Base-by-base conservation (phyloP, 1,284 basidiomycete genomes). In the Omphalotus olearius region DNA sequence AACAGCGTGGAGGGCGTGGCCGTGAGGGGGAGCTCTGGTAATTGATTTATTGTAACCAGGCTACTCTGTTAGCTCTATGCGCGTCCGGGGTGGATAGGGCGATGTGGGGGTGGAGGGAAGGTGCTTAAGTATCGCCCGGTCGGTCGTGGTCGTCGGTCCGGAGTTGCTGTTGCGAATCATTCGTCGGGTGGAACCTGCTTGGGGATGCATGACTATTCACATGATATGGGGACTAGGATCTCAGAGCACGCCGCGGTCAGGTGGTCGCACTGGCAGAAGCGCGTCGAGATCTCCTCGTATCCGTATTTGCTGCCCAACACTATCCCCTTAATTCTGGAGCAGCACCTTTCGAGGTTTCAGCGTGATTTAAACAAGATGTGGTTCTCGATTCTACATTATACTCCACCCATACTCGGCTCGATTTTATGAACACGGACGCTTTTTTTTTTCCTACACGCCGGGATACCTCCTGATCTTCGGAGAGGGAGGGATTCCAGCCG, bases 1-100 rank as follows among this genome's bases (percentile, higher is more conserved):
- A 84, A 64, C 81, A 80, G 61, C 81, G 83, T 58, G 70, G 71
- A 52, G 64, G 69, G 53, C 77, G 83, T 57, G 77, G 82, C 50
- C 81, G 83, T 60, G 84, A 85, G 26, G 76, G 76, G 52, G 85
- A 88, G 56, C 73, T 85, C 60, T 90, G 86, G 87, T 90, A 83
- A 81, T 81, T 64, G 69, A 58, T 40, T 52, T 10, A 49, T 54
- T 43, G 39, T 26, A 41, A n/a, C 37, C 44, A 26, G 52, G 55
- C 49, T 57, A 58, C 43, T 61, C 53, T 54, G 62, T 69, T 68
- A 69, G 62, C 59, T 61, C 69, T 73, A 70, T 64, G 62, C 68
- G 68, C 71, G 69, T 78, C 78, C 75, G 74, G 73, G 75, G 80
- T 73, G 74, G 70, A 72, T 18, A 33, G 78, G 77, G 82, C 67